Evolutionary conservation across 371 early-diverging fungal species (phyloP).

Genomic region (Mucor sp.): DNA sequence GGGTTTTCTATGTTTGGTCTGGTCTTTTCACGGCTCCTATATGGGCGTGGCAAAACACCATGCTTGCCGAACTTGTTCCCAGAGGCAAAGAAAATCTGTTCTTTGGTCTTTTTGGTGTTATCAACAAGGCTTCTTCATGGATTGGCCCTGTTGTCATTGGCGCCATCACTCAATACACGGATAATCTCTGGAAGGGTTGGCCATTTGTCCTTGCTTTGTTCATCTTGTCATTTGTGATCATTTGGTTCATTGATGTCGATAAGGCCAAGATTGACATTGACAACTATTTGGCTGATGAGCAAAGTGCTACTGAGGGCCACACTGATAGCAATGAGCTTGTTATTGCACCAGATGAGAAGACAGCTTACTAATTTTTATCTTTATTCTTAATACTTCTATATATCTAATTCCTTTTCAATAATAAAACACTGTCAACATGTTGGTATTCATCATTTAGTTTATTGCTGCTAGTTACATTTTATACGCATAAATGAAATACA

Average conservation of each 20-base stretch:
- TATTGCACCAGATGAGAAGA: conserved; percentile 9
- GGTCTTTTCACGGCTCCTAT: conserved; percentile 63
- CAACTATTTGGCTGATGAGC: conserved; percentile 22
- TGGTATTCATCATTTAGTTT: no score
- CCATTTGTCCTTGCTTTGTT: conserved; percentile 57
- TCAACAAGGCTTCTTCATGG: conserved; percentile 65
- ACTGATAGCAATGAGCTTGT: conserved; percentile 1
- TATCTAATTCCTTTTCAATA: not conserved
- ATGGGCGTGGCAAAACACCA: conserved; percentile 59
- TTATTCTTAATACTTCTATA: not conserved
- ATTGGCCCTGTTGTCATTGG: conserved; percentile 64
- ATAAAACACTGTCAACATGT: not conserved
- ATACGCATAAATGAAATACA: not conserved
- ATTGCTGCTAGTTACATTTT: not conserved
- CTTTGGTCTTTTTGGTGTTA: conserved; percentile 63
- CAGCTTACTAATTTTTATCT: not conserved
- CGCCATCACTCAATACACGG: conserved; percentile 53
- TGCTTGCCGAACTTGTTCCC: conserved; percentile 62
- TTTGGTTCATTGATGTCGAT: conserved; percentile 55
- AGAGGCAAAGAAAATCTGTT: conserved; percentile 62
- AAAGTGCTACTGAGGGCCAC: conserved; percentile 1
- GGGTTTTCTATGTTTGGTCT: conserved; percentile 54
- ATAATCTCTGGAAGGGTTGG: conserved; percentile 57
- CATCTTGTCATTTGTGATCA: conserved; percentile 38
- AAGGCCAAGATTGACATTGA: conserved; percentile 53